These are phyloP conservation scores for Cladosporium sp. DNA, from an alignment of 2,329 filamentous ascomycete species.

Conservation along the genomic window DNA sequence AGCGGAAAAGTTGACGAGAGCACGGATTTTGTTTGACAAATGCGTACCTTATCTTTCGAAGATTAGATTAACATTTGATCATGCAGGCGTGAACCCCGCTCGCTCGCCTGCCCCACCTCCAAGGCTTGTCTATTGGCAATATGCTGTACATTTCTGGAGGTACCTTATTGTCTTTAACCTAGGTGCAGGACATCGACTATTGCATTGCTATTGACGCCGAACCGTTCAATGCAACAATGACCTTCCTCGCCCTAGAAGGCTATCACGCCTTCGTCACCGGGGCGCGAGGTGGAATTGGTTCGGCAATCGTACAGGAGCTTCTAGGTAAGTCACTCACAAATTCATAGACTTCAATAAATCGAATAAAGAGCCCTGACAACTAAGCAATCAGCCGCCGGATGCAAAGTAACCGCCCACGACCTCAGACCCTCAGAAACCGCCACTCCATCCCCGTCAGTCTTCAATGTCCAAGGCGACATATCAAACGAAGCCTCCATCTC, in stretches of 20 bases:
- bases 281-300: slow-evolving; percentile 50
- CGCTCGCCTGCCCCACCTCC: no score
- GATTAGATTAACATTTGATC: no score
- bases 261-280: slow-evolving; percentile 53
- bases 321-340: slow-evolving; percentile 39
- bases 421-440: slow-evolving; percentile 34
- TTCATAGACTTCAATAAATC: not conserved
- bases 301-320: slow-evolving; percentile 49
- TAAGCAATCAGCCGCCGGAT: slow-evolving; percentile 43
- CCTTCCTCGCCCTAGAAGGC: slow-evolving; percentile 46
- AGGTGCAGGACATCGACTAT: no score
- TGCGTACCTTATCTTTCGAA: no score
- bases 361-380: not conserved
- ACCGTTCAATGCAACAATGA: slow-evolving; percentile 22
- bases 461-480: slow-evolving; percentile 45
- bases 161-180: no score
- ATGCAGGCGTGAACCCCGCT: no score
- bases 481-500: slow-evolving; percentile 45
- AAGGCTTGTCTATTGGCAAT: no score
- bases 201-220: no score
- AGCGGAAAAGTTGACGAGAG: no score
- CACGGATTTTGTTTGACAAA: no score
- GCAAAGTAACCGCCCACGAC: slow-evolving; percentile 53
- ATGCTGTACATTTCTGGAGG: no score
- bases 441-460: slow-evolving; percentile 33